Percentiles rank a stretch among this genome's conserved stretches.
Conservation (phyloP, 2,329 filamentous ascomycete species). For the Colletotrichum viniferum region DNA sequence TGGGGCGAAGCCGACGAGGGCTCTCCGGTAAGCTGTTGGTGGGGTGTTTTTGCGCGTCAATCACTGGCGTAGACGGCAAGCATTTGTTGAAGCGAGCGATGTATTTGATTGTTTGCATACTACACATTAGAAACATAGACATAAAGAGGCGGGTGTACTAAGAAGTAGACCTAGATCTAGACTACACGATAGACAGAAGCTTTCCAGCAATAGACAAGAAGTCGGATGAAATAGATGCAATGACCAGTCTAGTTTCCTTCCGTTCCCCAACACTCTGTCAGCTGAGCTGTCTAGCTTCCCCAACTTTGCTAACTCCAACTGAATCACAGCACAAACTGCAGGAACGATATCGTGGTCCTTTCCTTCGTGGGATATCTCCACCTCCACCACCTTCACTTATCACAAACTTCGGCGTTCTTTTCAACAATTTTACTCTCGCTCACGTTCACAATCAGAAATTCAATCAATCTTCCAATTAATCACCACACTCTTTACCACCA, state of each 20-base stretch:
- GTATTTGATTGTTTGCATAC: not conserved
- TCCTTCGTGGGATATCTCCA: not conserved
- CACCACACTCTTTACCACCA: not conserved
- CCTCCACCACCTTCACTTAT: not conserved
- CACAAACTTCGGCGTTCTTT: not conserved
- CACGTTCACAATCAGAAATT: not conserved
- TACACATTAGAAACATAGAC: not conserved
- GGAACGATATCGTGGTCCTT: not conserved
- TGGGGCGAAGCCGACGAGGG: constrained; percentile 64
- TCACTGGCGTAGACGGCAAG: not conserved
- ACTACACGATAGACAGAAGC: not conserved
- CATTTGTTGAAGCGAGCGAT: not conserved
- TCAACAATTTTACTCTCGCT: not conserved
- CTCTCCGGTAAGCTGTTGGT: constrained; percentile 67
- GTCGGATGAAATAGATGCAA: not conserved
- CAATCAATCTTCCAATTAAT: not conserved
- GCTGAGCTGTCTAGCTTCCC: not conserved
- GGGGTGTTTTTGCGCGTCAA: constrained; percentile 59
- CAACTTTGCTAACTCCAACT: not conserved
- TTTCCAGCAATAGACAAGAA: not conserved
- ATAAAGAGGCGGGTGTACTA: not conserved
- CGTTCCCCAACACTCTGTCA: not conserved
- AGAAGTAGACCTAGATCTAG: not conserved
- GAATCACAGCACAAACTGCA: not conserved
- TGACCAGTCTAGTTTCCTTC: not conserved